Conservation (phyloP, 441 rosid genomes). For the Erodium texanum region DNA sequence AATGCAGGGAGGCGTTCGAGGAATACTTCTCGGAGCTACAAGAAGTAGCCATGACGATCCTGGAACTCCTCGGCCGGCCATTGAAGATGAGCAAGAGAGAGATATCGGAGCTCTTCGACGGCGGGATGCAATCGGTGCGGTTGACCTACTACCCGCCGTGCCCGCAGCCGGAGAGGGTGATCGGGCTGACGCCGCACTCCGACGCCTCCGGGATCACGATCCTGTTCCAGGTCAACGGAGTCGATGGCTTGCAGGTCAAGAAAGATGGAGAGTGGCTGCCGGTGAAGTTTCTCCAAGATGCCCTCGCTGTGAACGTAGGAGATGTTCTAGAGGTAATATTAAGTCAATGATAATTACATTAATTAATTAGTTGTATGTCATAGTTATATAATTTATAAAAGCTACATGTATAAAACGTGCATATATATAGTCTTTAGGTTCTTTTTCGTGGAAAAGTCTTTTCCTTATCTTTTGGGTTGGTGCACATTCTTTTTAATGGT, state of each 20-base stretch:
- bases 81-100: slow-evolving; percentile 21
- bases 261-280: slow-evolving; percentile 23
- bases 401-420: too few species aligned
- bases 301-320: slow-evolving; percentile 30
- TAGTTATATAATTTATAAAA: too few species aligned
- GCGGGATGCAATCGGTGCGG: slow-evolving; percentile 33
- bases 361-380: too few species aligned
- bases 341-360: too few species aligned
- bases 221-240: slow-evolving; percentile 24
- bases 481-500: too few species aligned
- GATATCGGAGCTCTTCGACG: slow-evolving; percentile 26
- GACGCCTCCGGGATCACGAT: slow-evolving; percentile 27
- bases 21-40: slow-evolving; percentile 30
- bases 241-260: slow-evolving; percentile 31
- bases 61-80: slow-evolving; percentile 21
- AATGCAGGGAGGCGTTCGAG: slow-evolving; percentile 31
- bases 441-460: too few species aligned
- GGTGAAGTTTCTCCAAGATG: slow-evolving; percentile 22
- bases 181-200: slow-evolving; percentile 35
- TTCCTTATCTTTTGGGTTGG: too few species aligned
- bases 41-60: slow-evolving; percentile 24
- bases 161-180: slow-evolving; percentile 32
- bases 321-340: slow-evolving; percentile 38
- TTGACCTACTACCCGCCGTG: slow-evolving; percentile 43
- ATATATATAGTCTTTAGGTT: too few species aligned